A percentile compares a stretch with the other conserved stretches of the same genome.
Evolutionary conservation across 139 green algal species (phyloP).

Genomic region (Coelastrella sp.): DNA sequence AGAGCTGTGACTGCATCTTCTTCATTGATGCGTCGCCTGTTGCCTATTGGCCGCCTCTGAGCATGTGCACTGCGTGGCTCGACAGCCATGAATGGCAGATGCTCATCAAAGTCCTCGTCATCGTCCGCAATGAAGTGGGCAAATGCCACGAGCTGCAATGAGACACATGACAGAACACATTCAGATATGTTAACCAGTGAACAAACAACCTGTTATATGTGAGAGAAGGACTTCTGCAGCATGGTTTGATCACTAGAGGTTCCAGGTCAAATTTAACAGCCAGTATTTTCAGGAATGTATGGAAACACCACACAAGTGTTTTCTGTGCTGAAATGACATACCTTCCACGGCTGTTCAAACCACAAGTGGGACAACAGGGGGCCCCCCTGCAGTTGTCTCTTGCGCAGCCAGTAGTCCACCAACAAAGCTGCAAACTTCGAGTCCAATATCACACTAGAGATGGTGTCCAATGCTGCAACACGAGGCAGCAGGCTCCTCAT

Average conservation of each 20-base stretch:
- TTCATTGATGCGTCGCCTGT: conserved; percentile 47
- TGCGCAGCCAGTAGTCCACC: conserved; percentile 59
- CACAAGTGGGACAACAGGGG: conserved; percentile 42
- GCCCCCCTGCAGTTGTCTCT: conserved; percentile 43
- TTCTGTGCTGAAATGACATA: neutral
- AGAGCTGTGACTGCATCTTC: conserved; percentile 53
- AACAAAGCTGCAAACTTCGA: conserved; percentile 40
- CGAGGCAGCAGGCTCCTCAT: conserved; percentile 50
- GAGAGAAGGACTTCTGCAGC: too few species aligned
- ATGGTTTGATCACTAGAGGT: too few species aligned
- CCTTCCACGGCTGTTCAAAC: conserved; percentile 52
- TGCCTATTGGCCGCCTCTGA: neutral
- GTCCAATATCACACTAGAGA: conserved; percentile 39
- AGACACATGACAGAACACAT: too few species aligned
- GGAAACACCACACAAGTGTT: too few species aligned
- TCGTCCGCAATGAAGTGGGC: neutral
- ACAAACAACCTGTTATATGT: too few species aligned
- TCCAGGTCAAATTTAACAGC: too few species aligned
- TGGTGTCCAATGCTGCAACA: conserved; percentile 13
- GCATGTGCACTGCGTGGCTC: conserved; percentile 35
- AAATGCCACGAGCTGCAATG: conserved; percentile 46
- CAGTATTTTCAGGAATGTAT: too few species aligned
- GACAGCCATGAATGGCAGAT: conserved; percentile 47
- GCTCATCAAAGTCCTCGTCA: conserved; percentile 46
- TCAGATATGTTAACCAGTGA: too few species aligned